These are phyloP conservation scores for Jatropha multifida DNA, from an alignment of 441 rosid species.

Conservation along the genomic window DNA sequence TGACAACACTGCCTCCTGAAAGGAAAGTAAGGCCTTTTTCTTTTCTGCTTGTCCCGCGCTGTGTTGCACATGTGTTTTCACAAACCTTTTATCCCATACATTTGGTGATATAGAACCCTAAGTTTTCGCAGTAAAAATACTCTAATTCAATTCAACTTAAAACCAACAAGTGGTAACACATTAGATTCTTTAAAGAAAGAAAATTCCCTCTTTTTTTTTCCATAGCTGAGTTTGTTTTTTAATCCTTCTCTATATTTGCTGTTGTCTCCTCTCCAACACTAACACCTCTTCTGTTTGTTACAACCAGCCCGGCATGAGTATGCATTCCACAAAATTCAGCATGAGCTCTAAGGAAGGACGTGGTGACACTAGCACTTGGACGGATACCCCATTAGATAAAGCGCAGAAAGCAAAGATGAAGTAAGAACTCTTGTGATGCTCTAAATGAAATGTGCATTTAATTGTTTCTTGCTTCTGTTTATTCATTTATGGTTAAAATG, in stretches of 20 bases:
- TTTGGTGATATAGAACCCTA: too few relatives aligned
- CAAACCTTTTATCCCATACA: too few relatives aligned
- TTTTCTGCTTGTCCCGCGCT: too few relatives aligned
- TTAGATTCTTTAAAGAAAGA: too few relatives aligned
- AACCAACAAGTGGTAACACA: too few relatives aligned
- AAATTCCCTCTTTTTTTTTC: too few relatives aligned
- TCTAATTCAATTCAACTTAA: too few relatives aligned
- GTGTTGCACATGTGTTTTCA: too few relatives aligned
- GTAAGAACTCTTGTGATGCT: constrained; percentile 33
- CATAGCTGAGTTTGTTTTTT: too few relatives aligned
- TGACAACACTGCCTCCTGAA: constrained; percentile 96
- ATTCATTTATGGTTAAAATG: neutral
- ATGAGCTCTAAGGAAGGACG: constrained; percentile 72
- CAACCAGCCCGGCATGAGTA: constrained; percentile 69
- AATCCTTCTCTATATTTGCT: too few relatives aligned
- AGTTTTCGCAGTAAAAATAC: too few relatives aligned
- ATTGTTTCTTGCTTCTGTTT: constrained; percentile 2
- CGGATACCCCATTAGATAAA: constrained; percentile 81
- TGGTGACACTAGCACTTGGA: constrained; percentile 85
- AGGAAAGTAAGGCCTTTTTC: constrained; percentile 56
- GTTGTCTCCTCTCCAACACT: too few relatives aligned
- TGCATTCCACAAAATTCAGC: constrained; percentile 74
- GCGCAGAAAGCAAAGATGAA: constrained; percentile 88
- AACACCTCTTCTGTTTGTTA: constrained; percentile 16
- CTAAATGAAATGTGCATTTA: neutral